These are phyloP conservation scores for Lactarius quietus DNA, from an alignment of 768 basidiomycete species.

Conservation along the genomic window DNA sequence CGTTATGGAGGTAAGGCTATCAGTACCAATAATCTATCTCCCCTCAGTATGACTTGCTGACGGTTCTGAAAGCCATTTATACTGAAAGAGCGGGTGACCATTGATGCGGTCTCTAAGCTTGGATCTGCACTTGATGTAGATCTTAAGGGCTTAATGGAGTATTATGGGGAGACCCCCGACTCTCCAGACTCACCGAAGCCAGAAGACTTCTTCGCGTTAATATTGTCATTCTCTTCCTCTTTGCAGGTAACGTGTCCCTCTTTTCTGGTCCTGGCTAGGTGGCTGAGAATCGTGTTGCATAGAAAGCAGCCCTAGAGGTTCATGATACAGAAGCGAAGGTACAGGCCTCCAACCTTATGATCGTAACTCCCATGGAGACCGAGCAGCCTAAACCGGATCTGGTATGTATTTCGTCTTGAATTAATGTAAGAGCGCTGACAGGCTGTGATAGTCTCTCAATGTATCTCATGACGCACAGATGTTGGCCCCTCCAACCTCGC, in stretches of 20 bases:
- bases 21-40: not conserved
- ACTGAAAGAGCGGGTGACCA: slow-evolving; percentile 43
- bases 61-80: slow-evolving; percentile 36
- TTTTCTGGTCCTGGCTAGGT: not conserved
- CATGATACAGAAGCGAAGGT: slow-evolving; percentile 44
- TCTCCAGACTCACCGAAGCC: slow-evolving; percentile 62
- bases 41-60: not conserved
- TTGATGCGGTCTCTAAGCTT: slow-evolving; percentile 67
- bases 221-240: slow-evolving; percentile 70
- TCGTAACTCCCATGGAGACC: slow-evolving; percentile 18
- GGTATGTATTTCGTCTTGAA: slow-evolving; percentile 13
- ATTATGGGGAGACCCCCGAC: slow-evolving; percentile 75
- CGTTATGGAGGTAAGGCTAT: slow-evolving; percentile 60
- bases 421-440: not conserved
- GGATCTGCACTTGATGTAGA: slow-evolving; percentile 54
- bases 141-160: slow-evolving; percentile 54
- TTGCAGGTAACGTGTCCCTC: slow-evolving; percentile 49
- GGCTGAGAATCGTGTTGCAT: slow-evolving; percentile 5
- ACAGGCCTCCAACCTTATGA: not conserved
- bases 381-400: slow-evolving; percentile 18
- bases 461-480: slow-evolving; percentile 28
- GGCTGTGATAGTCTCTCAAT: slow-evolving; percentile 44
- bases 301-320: slow-evolving; percentile 73
- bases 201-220: slow-evolving; percentile 77
- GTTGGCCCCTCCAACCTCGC: slow-evolving; percentile 36